phyloP scores from a whole-genome alignment of 2,329 filamentous ascomycete species.

The Podosphaera fusca region DNA sequence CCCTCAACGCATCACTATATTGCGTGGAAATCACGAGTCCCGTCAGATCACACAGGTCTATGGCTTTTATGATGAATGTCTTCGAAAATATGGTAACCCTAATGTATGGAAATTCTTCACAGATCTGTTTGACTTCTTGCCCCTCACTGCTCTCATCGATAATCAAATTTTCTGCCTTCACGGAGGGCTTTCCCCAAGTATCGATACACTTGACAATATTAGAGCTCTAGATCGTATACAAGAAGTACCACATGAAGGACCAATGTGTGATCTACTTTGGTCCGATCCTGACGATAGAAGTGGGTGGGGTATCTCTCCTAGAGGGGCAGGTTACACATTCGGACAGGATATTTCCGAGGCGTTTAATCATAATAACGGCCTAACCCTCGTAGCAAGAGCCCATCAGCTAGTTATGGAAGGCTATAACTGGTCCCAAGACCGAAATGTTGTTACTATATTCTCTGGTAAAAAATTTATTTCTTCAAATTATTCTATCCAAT shows the following conservation, averaged over 20 bases:
- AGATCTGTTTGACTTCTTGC: constrained; percentile 95
- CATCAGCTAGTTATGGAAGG: constrained; percentile 99
- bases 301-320: constrained; percentile 86
- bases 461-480: constrained; percentile 23
- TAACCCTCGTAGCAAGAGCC: constrained; percentile 84
- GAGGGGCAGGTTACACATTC: constrained; percentile 86
- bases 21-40: constrained; percentile 96
- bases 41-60: constrained; percentile 98
- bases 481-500: background rate
- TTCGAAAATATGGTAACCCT: constrained; percentile 95
- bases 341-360: constrained; percentile 95
- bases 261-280: constrained; percentile 96
- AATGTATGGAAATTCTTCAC: constrained; percentile 99
- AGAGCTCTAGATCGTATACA: constrained; percentile 86
- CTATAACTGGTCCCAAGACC: constrained; percentile 97
- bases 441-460: constrained; percentile 97
- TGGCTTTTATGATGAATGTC: constrained; percentile 96
- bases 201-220: constrained; percentile 90
- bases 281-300: constrained; percentile 93
- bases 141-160: constrained; percentile 89
- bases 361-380: constrained; percentile 96
- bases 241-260: constrained; percentile 92
- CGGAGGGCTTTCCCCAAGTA: constrained; percentile 86
- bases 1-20: constrained; percentile 90
- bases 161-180: constrained; percentile 99